phyloP scores from a whole-genome alignment of 225 moss, liverwort and hornwort genomes.

The Bryoerythrophyllum caledonicum region DNA sequence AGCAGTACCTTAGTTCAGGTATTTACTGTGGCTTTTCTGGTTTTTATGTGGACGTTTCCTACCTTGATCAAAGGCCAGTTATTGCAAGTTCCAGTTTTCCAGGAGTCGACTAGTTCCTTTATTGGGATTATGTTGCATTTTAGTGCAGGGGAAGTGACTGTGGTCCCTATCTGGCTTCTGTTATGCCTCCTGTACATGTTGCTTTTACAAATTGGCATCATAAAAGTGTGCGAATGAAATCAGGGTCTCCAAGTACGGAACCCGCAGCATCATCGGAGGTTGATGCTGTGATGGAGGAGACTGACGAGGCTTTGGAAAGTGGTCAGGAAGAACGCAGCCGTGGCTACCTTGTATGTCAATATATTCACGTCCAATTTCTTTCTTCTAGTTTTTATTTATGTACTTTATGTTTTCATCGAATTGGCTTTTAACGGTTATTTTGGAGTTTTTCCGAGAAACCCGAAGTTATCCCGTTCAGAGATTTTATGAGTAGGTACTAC shows the following conservation, averaged over 20 bases:
- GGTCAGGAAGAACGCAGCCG: constrained; percentile 55
- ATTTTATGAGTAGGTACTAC: not conserved
- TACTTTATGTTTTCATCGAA: constrained; percentile 14
- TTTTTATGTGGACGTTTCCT: not conserved
- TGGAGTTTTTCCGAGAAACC: not conserved
- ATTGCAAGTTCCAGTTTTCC: not conserved
- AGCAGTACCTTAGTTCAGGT: constrained; percentile 76
- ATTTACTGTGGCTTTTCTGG: not conserved
- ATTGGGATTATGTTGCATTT: constrained; percentile 3
- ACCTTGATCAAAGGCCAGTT: not conserved
- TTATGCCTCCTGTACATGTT: constrained; percentile 1
- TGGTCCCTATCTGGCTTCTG: not conserved
- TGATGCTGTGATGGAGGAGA: constrained; percentile 60
- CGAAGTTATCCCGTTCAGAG: not conserved
- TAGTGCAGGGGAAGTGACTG: not conserved
- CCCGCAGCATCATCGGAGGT: constrained; percentile 61
- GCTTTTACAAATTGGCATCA: not conserved
- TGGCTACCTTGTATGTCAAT: constrained; percentile 50
- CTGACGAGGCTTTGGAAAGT: constrained; percentile 59
- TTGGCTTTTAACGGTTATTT: not conserved
- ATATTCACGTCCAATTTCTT: not conserved
- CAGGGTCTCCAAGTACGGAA: constrained; percentile 65
- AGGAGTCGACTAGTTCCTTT: not conserved
- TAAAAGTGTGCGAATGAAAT: not conserved
- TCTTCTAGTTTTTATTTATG: not conserved